Percentiles rank a stretch among this genome's conserved stretches.
Evolutionary conservation across 768 basidiomycete genomes (phyloP).

Genomic region (Tephrocybe sp.): DNA sequence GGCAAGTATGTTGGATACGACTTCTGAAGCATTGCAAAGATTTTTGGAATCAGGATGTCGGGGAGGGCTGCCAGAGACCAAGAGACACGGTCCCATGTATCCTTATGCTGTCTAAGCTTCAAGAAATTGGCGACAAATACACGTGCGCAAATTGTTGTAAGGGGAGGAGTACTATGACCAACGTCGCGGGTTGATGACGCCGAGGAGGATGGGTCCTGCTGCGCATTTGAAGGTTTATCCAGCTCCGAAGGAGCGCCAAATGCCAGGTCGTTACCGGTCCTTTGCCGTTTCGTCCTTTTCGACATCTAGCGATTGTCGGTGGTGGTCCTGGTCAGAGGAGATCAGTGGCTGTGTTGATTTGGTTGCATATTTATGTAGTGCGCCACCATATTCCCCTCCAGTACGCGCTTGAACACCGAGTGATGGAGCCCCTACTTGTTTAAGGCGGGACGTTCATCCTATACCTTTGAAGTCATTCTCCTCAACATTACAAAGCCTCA

Average conservation of each 20-base stretch:
- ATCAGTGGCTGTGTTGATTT: constrained; percentile 10
- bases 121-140: constrained; percentile 48
- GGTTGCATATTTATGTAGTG: too few relatives aligned
- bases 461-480: too few relatives aligned
- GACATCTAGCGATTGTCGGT: constrained; percentile 6
- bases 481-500: too few relatives aligned
- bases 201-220: constrained; percentile 46
- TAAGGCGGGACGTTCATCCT: too few relatives aligned
- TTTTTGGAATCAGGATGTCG: constrained; percentile 45
- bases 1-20: constrained; percentile 52
- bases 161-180: constrained; percentile 31
- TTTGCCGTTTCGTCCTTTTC: constrained; percentile 14
- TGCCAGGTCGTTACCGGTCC: constrained; percentile 6
- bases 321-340: neutral
- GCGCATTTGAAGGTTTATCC: constrained; percentile 35
- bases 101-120: constrained; percentile 36
- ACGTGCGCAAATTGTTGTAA: constrained; percentile 52
- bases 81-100: constrained; percentile 39
- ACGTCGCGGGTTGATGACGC: constrained; percentile 47
- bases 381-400: too few relatives aligned
- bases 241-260: constrained; percentile 48
- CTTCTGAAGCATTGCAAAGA: constrained; percentile 51
- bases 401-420: too few relatives aligned
- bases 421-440: too few relatives aligned
- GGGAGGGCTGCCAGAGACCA: constrained; percentile 48